Base-by-base conservation (phyloP, 2,329 filamentous ascomycete species). In the Phoma sp. region DNA sequence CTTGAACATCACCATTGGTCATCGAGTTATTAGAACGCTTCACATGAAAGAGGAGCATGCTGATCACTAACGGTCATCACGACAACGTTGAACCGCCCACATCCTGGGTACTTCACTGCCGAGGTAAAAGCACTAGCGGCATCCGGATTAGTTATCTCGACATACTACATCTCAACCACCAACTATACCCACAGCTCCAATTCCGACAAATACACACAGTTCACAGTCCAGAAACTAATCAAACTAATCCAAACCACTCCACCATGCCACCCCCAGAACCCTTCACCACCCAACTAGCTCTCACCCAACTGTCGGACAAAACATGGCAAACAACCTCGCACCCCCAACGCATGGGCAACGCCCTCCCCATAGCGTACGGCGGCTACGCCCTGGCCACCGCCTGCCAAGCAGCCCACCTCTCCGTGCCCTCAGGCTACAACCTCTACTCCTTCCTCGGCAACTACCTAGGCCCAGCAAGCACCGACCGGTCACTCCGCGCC, bases 391-490 rank as follows among this genome's bases (percentile, higher is more conserved):
- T 80, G 1, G 74, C 65, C 4, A 56, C 77, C 2, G 81, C 78
- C 1, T 70, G 76, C 9, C 75, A 76, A 58, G 76, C 79, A 0
- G 81, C 81, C 0, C 75, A 61, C 39, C 64, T 70, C 2, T 77
- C 77, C 0, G 75, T 79, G 0, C 69, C 75, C 0, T 10, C 62
- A 0, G 63, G 59, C 1, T 77, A 80, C 62, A 69, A 75, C 2
- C 68, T 82, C 4, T 83, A 83, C 62, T 81, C 80, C 0, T 61
- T 79, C 0, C 60, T 78, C 0, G 81, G 81, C 0, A 74, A 80
- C 51, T 84, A 77, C 43, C 75, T 80, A 0, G 79, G 81, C 2
- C 80, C 81, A 1, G 76, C 80, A 2, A 67, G 73, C 17, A 78
- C 70, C 0, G 75, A 78, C 24, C 68, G 73, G 19, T 74, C 74